Base-by-base conservation (phyloP, 805 yeast genomes). In the Ogataea thermomethanolica region DNA sequence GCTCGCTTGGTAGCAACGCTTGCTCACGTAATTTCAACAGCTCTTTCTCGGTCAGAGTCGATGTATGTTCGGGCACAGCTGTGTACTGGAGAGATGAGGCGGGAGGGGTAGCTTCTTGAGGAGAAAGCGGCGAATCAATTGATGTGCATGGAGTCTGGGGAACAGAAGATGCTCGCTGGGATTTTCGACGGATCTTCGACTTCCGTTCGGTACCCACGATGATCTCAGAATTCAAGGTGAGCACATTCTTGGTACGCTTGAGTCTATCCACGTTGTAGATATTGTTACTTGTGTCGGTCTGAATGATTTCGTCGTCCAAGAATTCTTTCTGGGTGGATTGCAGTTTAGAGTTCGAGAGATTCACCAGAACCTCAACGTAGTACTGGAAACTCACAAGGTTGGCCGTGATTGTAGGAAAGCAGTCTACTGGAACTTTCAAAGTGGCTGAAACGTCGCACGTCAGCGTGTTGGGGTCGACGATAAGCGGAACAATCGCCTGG, bases 311-410 rank as follows among this genome's bases (percentile, higher is more conserved):
- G 34, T 55, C 58, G 29, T 56, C 59, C 15, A 55, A 25, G 3
- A 47, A 30, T 26, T 45, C 51, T 14, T 45, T 44, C 23, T 41
- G 53, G 2, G 44, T 35, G 8, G 37, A 33, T 24, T 43, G 56
- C n/a, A 50, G 17, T 37, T 49, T 50, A n/a, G 61, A 49, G 15
- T 83, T 86, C 2, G 90, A 79, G 29, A 90, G 63, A 54, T 89
- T 89, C n/a, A 85, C 78, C 41, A 87, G 70, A 3, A 84, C 89
- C 58, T 89, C 97, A 11, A 89, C 66, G 55, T 83, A 85, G 58
- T 90, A 89, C 55, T 85, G 91, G 60, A 89, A 89, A 3, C 88
- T 73, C 7, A 88, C 87, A 34, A 81, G 64, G 2, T 78, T 78
- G 37, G 85, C 76, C 12, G 76, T 71, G 10, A 87, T 84, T 0